phyloP scores from a whole-genome alignment of 73 alveolate genomes.

The Paramecium pentaurelia region DNA sequence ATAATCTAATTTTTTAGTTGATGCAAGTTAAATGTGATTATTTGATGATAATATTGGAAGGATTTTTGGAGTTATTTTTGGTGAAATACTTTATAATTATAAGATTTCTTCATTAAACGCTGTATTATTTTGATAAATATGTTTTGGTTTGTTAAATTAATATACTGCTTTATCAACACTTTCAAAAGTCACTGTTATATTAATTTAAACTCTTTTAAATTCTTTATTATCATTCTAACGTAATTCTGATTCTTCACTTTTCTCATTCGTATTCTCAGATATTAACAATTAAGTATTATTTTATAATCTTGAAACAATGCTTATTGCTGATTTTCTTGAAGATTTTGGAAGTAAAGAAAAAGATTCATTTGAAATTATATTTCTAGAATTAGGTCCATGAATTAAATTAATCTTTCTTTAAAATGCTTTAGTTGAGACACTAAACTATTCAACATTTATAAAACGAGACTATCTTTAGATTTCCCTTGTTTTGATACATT shows the following conservation, averaged over 20 bases:
- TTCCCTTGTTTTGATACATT: neutral
- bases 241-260: neutral
- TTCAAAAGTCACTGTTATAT: neutral
- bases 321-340: neutral
- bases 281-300: neutral
- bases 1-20: neutral
- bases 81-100: neutral
- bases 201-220: neutral
- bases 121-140: neutral
- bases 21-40: neutral
- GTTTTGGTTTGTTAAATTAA: neutral
- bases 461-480: neutral
- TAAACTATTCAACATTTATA: neutral
- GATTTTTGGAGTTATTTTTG: neutral
- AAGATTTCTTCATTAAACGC: neutral
- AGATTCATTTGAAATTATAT: neutral
- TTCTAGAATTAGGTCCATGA: neutral
- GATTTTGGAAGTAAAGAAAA: neutral
- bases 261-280: neutral
- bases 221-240: neutral
- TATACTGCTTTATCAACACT: neutral
- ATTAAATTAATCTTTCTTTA: neutral
- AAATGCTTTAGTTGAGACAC: neutral
- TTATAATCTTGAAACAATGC: neutral
- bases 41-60: neutral